Evolutionary conservation across 192 early-diverging fungal genomes (phyloP), one percentile per base, ranked within the genome.

Genomic region (Coemansia sp.): DNA sequence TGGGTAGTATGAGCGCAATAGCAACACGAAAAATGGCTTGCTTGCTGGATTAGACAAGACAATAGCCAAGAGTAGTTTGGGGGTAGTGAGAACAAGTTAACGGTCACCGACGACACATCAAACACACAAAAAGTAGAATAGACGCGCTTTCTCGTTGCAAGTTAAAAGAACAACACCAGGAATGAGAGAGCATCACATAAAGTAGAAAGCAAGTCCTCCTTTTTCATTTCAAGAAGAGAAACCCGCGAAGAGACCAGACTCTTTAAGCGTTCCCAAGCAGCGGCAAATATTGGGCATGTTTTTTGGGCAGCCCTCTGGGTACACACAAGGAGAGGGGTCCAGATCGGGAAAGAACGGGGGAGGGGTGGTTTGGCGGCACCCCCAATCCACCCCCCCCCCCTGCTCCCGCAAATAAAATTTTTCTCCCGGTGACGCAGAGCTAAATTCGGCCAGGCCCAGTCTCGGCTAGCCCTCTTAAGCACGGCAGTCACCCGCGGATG

Each of bases 231-330:
- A 31, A 31, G 52, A 55, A 55, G 52, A 55, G 52, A 31, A 16
- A 6, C 14, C 8, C 14, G 52, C 52, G n/a, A 31, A 31, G 31
- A 45, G 43, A 45, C 43, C 43, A 45, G 43, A 20, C 43, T n/a
- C 52, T 55, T 55, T 55, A 55, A 55, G n/a, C 31, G 52, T 28
- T 55, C 52, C 12, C 52, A 55, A 55, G 52, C 52, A 55, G 52
- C 52, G 28, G 52, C 52, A 55, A 55, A 55, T 55, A 55, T 55
- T 55, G 52, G 52, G 52, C 25, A 28, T 33, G 45, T 21, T 21
- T 21, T n/a, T n/a, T n/a, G n/a, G n/a, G n/a, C n/a, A n/a, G n/a
- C 16, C 25, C 13, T 55, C 26, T 13, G 52, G 26, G 52, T 28
- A 31, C 52, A 55, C 52, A 55, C 25, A 31, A 55, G 26, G 26